Conservation (phyloP, 2,329 filamentous ascomycete species). For the Sporothrix globosa region DNA sequence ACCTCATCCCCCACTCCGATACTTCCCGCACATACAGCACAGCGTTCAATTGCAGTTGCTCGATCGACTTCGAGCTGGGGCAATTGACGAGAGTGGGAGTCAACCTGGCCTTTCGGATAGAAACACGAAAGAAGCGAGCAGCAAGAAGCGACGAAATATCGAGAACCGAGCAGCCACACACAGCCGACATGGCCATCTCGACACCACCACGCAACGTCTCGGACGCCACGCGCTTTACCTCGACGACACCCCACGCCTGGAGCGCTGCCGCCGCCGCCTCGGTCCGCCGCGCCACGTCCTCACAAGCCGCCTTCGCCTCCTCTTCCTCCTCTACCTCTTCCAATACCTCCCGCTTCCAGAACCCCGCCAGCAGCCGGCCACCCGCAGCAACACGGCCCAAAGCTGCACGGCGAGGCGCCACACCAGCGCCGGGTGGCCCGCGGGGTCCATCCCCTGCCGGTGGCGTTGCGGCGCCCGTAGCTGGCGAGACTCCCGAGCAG, state of each 20-base stretch:
- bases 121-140: no score
- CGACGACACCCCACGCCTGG: constrained; percentile 70
- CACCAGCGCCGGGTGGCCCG: constrained; percentile 34
- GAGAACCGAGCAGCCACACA: neutral
- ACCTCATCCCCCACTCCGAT: neutral
- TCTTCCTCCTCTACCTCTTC: constrained; percentile 31
- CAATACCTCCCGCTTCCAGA: constrained; percentile 36
- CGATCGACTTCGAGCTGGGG: no score
- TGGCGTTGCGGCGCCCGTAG: constrained; percentile 21
- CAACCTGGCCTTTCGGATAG: no score
- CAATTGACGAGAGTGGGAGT: neutral
- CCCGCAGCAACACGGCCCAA: neutral
- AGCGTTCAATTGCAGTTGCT: neutral
- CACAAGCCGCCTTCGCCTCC: constrained; percentile 22
- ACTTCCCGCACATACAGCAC: neutral
- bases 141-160: no score
- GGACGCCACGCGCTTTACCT: constrained; percentile 79
- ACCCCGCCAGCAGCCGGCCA: constrained; percentile 1
- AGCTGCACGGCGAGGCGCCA: neutral
- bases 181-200: constrained; percentile 31
- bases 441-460: neutral
- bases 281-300: constrained; percentile 5
- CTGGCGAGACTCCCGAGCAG: constrained; percentile 67
- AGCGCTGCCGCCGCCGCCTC: constrained; percentile 56
- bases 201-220: constrained; percentile 65